Conservation (phyloP, 441 rosid genomes). For the Erodium texanum region DNA sequence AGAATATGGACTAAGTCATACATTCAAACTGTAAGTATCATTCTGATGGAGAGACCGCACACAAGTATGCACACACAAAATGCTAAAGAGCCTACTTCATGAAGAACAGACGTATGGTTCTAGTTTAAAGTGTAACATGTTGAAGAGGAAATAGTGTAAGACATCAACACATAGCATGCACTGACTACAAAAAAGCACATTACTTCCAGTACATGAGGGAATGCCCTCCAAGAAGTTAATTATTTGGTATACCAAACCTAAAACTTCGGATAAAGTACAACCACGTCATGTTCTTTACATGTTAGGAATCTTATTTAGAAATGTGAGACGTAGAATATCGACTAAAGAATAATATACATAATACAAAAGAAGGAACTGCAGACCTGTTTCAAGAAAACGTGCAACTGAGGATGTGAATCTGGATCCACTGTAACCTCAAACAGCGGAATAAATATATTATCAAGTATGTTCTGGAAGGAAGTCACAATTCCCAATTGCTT, state of each 20-base stretch:
- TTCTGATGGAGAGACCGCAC: neutral
- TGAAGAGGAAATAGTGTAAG: neutral
- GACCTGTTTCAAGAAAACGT: slow-evolving; percentile 91
- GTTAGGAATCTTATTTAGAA: neutral
- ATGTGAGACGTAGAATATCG: neutral
- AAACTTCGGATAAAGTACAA: neutral
- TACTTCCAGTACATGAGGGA: neutral
- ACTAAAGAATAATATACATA: neutral
- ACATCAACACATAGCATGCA: neutral
- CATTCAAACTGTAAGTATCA: neutral
- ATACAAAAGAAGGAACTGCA: slow-evolving; percentile 7
- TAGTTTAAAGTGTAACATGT: neutral
- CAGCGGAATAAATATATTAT: slow-evolving; percentile 89
- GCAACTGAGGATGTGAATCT: slow-evolving; percentile 97
- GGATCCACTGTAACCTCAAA: slow-evolving; percentile 98
- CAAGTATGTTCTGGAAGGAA: slow-evolving; percentile 94
- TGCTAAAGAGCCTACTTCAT: neutral
- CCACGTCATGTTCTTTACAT: neutral
- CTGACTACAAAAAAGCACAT: neutral
- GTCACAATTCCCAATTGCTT: slow-evolving; percentile 99
- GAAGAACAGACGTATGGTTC: neutral
- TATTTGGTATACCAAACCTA: neutral
- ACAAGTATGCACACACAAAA: neutral
- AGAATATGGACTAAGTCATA: too few relatives aligned
- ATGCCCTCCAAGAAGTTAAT: neutral